phyloP scores from a whole-genome alignment of 768 basidiomycete genomes.

The Russula brevipes region DNA sequence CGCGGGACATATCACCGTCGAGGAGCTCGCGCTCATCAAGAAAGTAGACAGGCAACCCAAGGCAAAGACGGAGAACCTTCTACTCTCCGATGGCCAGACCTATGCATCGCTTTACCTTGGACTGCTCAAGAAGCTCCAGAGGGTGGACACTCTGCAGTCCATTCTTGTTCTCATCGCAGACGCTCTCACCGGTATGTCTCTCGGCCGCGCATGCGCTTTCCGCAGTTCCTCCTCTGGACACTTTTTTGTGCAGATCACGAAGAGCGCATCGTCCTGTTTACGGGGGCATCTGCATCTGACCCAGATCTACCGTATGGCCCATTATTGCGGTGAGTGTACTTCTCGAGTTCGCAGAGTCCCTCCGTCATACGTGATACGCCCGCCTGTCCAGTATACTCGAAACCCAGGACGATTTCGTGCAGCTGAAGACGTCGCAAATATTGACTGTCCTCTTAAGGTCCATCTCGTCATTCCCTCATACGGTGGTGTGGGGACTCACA shows the following conservation, averaged over 20 bases:
- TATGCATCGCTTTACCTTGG: conserved; percentile 89
- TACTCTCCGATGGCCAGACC: conserved; percentile 73
- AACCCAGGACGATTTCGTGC: conserved; percentile 91
- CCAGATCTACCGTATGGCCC: conserved; percentile 77
- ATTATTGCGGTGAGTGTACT: conserved; percentile 55
- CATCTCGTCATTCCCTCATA: conserved; percentile 33
- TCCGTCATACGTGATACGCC: conserved; percentile 18
- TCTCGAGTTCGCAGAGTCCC: not conserved
- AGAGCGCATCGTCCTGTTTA: conserved; percentile 76
- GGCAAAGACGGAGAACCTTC: conserved; percentile 66
- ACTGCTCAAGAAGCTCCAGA: conserved; percentile 78
- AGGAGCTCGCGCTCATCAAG: conserved; percentile 86
- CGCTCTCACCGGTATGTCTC: conserved; percentile 64
- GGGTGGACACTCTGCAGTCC: conserved; percentile 83
- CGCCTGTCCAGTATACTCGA: conserved; percentile 57
- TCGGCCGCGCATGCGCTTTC: not conserved
- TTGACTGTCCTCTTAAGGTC: conserved; percentile 81
- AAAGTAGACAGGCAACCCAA: conserved; percentile 79
- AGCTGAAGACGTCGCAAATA: conserved; percentile 84
- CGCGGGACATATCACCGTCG: conserved; percentile 80
- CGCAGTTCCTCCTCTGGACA: not conserved
- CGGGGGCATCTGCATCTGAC: conserved; percentile 54
- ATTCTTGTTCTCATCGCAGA: conserved; percentile 86
- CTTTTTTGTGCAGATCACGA: conserved; percentile 60
- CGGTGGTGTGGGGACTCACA: not conserved